Evolutionary conservation across 129 eudicot species (phyloP).

Genomic region (Flaveria ramosissima): DNA sequence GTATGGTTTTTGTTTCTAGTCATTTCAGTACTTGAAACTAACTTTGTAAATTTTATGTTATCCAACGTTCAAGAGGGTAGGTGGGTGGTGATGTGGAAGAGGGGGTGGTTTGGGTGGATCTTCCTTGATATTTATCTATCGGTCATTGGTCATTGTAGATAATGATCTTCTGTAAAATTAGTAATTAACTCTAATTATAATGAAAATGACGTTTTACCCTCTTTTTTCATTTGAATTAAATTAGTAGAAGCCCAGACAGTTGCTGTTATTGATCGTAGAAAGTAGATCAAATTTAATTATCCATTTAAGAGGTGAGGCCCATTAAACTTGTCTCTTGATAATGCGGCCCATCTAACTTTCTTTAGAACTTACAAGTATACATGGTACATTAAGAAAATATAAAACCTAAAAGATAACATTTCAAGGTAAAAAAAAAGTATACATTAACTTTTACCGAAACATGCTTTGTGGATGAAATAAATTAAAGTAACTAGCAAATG

Average conservation of each 20-base stretch:
- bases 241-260: not conserved
- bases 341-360: not conserved
- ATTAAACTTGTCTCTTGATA: not conserved
- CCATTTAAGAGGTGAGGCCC: not conserved
- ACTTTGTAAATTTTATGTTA: too few relatives aligned
- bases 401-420: not conserved
- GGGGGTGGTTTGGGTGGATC: too few relatives aligned
- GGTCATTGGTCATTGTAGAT: too few relatives aligned
- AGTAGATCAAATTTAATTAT: too few relatives aligned
- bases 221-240: not conserved
- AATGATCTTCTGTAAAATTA: too few relatives aligned
- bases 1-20: too few relatives aligned
- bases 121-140: too few relatives aligned
- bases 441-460: not conserved
- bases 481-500: too few relatives aligned
- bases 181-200: too few relatives aligned
- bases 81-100: too few relatives aligned
- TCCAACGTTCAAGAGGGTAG: too few relatives aligned
- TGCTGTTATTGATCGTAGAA: not conserved
- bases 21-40: too few relatives aligned
- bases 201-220: not conserved
- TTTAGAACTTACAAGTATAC: not conserved
- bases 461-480: not conserved
- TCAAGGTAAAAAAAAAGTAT: not conserved
- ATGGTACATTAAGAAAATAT: not conserved